Percentiles rank a stretch among this genome's conserved stretches.
Evolutionary conservation across 768 basidiomycete genomes (phyloP).

Genomic region (Lactarius tabidus): DNA sequence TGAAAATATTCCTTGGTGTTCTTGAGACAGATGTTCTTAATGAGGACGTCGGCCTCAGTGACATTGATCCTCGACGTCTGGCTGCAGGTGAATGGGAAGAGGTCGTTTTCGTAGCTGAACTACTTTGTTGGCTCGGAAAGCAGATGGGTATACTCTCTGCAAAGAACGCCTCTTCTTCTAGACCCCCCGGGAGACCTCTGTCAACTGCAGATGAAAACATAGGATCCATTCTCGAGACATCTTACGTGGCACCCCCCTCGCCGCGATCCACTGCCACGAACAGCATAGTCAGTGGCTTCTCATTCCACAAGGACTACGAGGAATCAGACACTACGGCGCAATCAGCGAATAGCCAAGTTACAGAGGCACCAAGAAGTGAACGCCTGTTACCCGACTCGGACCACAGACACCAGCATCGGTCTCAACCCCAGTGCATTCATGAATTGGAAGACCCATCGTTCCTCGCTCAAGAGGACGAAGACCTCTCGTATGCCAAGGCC

Average conservation of each 20-base stretch:
- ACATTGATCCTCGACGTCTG: conserved; percentile 60
- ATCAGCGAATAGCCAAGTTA: conserved; percentile 28
- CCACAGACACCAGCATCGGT: conserved; percentile 11
- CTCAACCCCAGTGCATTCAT: conserved; percentile 45
- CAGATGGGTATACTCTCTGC: conserved; percentile 37
- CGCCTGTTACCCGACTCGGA: conserved; percentile 9
- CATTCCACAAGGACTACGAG: conserved; percentile 34
- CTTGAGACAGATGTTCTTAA: conserved; percentile 61
- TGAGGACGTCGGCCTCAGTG: conserved; percentile 58
- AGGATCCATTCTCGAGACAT: conserved; percentile 2
- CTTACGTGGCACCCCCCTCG: conserved; percentile 28
- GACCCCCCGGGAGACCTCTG: conserved; percentile 6
- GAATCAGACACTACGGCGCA: conserved; percentile 33
- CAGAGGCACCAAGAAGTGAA: conserved; percentile 21
- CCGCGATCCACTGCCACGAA: conserved; percentile 37
- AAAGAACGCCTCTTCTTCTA: conserved; percentile 6
- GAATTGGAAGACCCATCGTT: conserved; percentile 42
- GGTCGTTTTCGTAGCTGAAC: conserved; percentile 57
- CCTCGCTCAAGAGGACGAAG: conserved; percentile 27
- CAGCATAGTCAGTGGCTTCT: conserved; percentile 33
- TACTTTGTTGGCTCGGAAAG: conserved; percentile 67
- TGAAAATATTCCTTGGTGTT: conserved; percentile 74
- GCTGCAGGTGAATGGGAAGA: conserved; percentile 65
- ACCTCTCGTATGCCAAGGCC: conserved; percentile 13
- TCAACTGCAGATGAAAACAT: conserved; percentile 6